Conservation (phyloP, 306 rosid genomes). For the Calophaca sinica region DNA sequence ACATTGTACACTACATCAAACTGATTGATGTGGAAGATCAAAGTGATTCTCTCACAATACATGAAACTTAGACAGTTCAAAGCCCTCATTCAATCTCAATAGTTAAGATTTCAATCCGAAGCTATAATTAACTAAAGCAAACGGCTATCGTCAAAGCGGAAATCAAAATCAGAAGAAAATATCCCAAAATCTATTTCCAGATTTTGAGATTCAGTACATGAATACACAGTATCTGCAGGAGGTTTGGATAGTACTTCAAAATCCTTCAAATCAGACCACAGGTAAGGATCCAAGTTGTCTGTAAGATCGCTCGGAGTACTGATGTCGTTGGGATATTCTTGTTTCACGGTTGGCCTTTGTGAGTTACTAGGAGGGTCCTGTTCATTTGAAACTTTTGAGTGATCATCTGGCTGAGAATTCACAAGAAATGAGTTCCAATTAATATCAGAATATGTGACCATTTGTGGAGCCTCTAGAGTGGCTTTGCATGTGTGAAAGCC, state of each 20-base stretch:
- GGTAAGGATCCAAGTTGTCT: constrained; percentile 45
- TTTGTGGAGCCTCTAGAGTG: constrained; percentile 52
- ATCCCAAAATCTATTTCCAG: constrained; percentile 46
- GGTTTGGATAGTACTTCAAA: constrained; percentile 49
- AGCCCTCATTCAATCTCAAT: neutral
- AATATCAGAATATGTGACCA: constrained; percentile 46
- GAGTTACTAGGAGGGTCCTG: neutral
- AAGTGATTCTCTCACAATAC: neutral
- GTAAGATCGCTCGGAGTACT: constrained; percentile 47
- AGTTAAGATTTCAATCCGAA: neutral
- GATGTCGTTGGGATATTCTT: constrained; percentile 47
- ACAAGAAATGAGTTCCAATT: constrained; percentile 37
- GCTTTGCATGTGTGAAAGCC: constrained; percentile 75
- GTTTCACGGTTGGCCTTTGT: too few relatives aligned
- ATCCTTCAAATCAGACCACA: constrained; percentile 71
- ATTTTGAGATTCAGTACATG: constrained; percentile 43
- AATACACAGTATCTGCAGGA: constrained; percentile 46
- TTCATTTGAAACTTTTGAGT: constrained; percentile 28
- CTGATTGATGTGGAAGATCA: too few relatives aligned
- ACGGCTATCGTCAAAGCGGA: constrained; percentile 46
- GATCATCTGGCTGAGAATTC: constrained; percentile 26
- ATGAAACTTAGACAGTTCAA: too few relatives aligned
- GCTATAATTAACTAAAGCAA: constrained; percentile 23
- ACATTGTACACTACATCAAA: constrained; percentile 25
- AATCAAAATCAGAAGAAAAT: constrained; percentile 46